Base-by-base conservation (phyloP, 169 alveolate species). In the Plasmodium vinckei region DNA sequence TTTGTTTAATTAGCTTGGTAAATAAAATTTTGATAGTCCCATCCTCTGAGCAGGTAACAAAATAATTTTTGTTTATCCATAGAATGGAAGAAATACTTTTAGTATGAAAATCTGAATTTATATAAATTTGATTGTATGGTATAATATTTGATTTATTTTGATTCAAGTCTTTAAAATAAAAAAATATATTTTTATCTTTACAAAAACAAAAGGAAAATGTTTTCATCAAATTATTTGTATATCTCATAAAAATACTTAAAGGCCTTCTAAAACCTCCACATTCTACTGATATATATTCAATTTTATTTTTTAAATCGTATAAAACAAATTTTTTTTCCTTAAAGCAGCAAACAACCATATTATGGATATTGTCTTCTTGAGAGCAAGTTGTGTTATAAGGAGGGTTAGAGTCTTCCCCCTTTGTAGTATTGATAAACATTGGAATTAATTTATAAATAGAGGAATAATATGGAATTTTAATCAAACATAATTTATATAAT, bases 241-340 rank as follows among this genome's bases (percentile, higher is more conserved):
- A n/a, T 39, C 68, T 82, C 71, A 72, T 82, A 56, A 33, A 69
- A 46, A 82, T 69, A 60, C 86, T 82, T 19, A 82, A 39, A 6
- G 90, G 90, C 44, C 90, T 70, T 44, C 90, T 82, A 72, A 82
- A 82, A 6, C 90, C 90, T 23, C 90, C 90, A 57, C 90, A 82
- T 7, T 82, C 72, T 10, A 82, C 42, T 39, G 90, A 82, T n/a
- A 82, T 19, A 59, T 82, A 82, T 60, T 82, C 90, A 2, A 57
- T 51, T 56, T 82, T 67, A 53, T 82, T 67, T 68, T 56, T 56
- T 61, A 82, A 56, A 68, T 82, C 72, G 21, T 82, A 61, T 27
- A 82, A 17, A 57, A 82, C 90, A 64, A 82, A 82, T 21, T 82
- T 57, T 42, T 82, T 82, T 21, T 61, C 90, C 63, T 82, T 82